A percentile compares a stretch with the other conserved stretches of the same genome.
Conservation (phyloP, 2,329 filamentous ascomycete species). For the Xylaria sp. region DNA sequence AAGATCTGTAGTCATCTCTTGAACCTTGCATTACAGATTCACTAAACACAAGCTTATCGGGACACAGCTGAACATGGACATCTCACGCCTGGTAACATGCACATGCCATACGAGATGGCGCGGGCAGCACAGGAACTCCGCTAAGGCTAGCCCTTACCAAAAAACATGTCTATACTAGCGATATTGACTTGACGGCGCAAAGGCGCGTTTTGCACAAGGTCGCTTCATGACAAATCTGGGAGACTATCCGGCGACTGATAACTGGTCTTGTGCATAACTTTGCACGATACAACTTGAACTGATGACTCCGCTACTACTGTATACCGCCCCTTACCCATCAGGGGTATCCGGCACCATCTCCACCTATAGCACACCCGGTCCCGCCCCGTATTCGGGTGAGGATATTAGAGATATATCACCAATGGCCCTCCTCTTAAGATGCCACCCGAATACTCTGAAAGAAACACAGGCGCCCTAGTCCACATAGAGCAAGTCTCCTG, state of each 20-base stretch:
- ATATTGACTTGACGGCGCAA: not conserved
- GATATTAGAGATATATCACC: slow-evolving; percentile 6
- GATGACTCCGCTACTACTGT: not conserved
- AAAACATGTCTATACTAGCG: not conserved
- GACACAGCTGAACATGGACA: not conserved
- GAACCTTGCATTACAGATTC: not conserved
- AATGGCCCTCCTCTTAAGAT: not conserved
- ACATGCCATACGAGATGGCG: not conserved
- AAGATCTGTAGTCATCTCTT: not conserved
- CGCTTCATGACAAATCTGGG: not conserved
- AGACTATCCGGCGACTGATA: not conserved
- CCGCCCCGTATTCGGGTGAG: slow-evolving; percentile 15
- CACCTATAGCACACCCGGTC: not conserved
- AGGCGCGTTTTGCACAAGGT: not conserved
- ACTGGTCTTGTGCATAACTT: not conserved
- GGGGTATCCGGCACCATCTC: not conserved
- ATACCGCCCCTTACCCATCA: not conserved
- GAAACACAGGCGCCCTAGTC: not conserved
- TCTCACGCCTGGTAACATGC: not conserved
- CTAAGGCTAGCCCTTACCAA: not conserved
- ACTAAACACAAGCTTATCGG: not conserved
- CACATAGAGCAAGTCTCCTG: not conserved
- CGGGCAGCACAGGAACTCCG: not conserved
- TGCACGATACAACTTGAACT: not conserved
- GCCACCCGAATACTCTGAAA: not conserved